Evolutionary conservation across 352 stramenopile genomes (phyloP).

Genomic region (Phytophthora colocasiae): DNA sequence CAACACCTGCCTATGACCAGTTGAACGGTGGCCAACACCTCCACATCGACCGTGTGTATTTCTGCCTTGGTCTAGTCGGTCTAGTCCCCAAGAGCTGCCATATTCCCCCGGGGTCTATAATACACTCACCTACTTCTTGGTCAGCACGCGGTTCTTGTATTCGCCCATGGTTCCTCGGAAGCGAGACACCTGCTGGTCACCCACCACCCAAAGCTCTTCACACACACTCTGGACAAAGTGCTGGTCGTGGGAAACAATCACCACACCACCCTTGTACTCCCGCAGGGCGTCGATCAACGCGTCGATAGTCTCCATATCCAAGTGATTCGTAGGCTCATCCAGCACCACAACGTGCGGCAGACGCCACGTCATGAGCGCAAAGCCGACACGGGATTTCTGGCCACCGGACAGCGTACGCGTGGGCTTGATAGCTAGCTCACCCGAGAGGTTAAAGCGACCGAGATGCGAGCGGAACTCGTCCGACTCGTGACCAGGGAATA

Average conservation of each 20-base stretch:
- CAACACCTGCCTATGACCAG: too few relatives aligned
- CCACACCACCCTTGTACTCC: constrained; percentile 96
- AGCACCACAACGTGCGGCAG: constrained; percentile 97
- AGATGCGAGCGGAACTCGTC: constrained; percentile 95
- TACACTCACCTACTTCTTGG: constrained; percentile 47
- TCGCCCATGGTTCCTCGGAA: constrained; percentile 84
- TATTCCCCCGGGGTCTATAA: constrained; percentile 20
- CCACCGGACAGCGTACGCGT: constrained; percentile 96
- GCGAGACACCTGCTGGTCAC: constrained; percentile 74
- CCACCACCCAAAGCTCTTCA: constrained; percentile 93
- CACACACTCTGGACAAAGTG: constrained; percentile 98
- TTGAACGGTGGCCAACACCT: too few relatives aligned
- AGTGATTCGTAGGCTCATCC: constrained; percentile 97
- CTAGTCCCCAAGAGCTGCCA: constrained; percentile 20
- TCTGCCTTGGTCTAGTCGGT: constrained; percentile 15
- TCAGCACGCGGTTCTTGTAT: constrained; percentile 85
- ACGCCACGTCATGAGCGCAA: constrained; percentile 95
- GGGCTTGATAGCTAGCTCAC: constrained; percentile 94
- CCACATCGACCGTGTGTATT: constrained; percentile 3
- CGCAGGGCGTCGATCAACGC: constrained; percentile 96
- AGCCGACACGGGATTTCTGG: constrained; percentile 95
- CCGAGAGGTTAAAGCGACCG: constrained; percentile 97
- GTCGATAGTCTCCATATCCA: constrained; percentile 93
- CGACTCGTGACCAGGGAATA: constrained; percentile 87
- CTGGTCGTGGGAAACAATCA: constrained; percentile 98